Evolutionary conservation across 1,284 basidiomycete genomes (phyloP), one percentile per base, ranked within the genome.

Genomic region (Rhodotorula sp.): DNA sequence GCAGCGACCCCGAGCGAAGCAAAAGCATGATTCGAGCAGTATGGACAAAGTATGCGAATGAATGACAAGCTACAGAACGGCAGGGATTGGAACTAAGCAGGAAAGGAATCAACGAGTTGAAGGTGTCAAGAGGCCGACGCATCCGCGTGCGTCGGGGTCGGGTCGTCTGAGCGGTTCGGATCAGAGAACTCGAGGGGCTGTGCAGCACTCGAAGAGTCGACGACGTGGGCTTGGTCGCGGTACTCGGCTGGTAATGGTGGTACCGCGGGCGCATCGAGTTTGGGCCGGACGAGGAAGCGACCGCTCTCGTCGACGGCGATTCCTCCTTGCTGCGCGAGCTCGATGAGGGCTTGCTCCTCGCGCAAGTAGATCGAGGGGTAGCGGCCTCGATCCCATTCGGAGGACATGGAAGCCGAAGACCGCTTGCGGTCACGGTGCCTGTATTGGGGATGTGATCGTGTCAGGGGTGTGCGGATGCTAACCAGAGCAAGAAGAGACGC

Each of bases 261-360:
- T 0, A 63, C 50, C 23, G 48, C 65, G 6, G 48, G 60, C 34
- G 23, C 26, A 15, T 34, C n/a, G 54, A 34, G 60, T 59, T 54
- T 67, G 38, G 68, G 38, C 19, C 73, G 60, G 28, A 72, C 73
- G 60, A 64, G 69, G 54, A 75, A 75, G 47, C 54, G 60, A 0
- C 73, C 73, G 21, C 66, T 45, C 15, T 60, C 60, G 19, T 69
- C 72, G 5, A 47, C 21, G 1, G 73, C 73, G 50, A 76, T 52
- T 6, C 74, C 74, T 21, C 74, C 74, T 26, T 76, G 64, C 48
- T 66, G 48, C 2, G 57, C 72, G 14, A 76, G 56, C 38, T 55
- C 62, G 52, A 71, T 64, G 14, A 76, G 60, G 19, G 70, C 66
- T 47, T 63, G 47, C 56, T 76, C 74, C 47, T 76, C 74, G 23